Base-by-base conservation (phyloP, 177 flowering plant species). In the Tripterygium wilfordii region DNA sequence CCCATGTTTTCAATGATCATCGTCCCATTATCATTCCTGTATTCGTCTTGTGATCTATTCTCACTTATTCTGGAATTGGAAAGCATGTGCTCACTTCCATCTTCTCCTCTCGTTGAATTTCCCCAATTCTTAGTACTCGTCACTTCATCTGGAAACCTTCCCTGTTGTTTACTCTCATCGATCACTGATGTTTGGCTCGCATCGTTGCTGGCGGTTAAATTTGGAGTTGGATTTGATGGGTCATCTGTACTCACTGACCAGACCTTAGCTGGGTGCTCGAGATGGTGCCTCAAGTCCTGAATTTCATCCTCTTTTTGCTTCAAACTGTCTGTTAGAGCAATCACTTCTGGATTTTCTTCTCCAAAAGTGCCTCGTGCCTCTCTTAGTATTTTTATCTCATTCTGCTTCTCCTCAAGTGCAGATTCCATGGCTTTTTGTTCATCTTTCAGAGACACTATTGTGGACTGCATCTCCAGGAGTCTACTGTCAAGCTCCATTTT, bases 301-400 rank as follows among this genome's bases (percentile, higher is more conserved):
- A 75, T 59, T 46, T 75, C 79, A 24, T 61, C 60, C 40, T 82
- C 88, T 52, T 78, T 79, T 48, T 71, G 72, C 61, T 61, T 69
- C 59, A 78, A 33, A 12, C 48, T 54, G 53, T 66, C 66, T 8
- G 36, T 56, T 26, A 76, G 56, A 51, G 66, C 56, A 22, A 20
- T 18, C 38, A 54, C 44, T 46, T 63, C 69, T 46, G 51, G 24
- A 48, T 36, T 48, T 15, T 65, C 69, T 30, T 58, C 45, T 1
- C 31, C 42, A 5, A 46, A 20, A 23, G 63, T 55, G 8, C 1
- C 30, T 19, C 56, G 63, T 28, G 48, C 72, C 22, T 64, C 67
- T 58, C 45, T 49, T 1, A 71, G 61, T 58, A 54, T 32, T 60
- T 57, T 68, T 62, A 74, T 60, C 71, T 79, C 82, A 14, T 58